Base-by-base conservation (phyloP, 306 rosid species). In the Pyrus betulifolia region DNA sequence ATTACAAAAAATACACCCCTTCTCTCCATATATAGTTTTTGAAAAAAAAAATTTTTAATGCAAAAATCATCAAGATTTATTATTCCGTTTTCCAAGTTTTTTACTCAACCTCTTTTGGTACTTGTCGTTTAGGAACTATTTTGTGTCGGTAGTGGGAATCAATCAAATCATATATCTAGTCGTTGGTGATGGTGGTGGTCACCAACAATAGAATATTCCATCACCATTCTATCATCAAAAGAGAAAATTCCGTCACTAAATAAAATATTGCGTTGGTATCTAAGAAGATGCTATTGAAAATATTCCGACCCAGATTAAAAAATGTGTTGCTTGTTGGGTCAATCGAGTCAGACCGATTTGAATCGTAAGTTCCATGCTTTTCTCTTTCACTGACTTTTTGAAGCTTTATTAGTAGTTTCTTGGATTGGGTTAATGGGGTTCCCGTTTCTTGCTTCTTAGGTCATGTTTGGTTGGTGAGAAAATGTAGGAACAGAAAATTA, bases 341-440 rank as follows among this genome's bases (percentile, higher is more conserved):
- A 2, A 2, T 25, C 27, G 27, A 25, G 27, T 25, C 27, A 25
- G 27, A 25, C 2, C 1, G 27, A 2, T 25, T 25, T 25, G 27
- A 25, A 25, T 25, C 1, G 80, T 81, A 42, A 81, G 84, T 81
- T 42, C 4, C 38, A 49, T 28, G 25, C 40, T 78, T 55, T 11
- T 6, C 6, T 40, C n/a, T 33, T 52, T 71, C 25, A 21, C 51
- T 27, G n/a, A 62, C 15, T 14, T 14, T 33, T 23, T 49, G n/a
- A 25, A 3, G 11, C 13, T 13, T 62, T 25, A 18, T 13, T 55
- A 18, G 27, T 67, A 38, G 27, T 72, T 12, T 55, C 11, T 23
- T 40, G 11, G 35, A 35, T 74, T 58, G 17, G 35, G 64, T 18
- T 49, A 49, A 15, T 13, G 55, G 5, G 46, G 3, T 28, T 38